Conservation (phyloP, 2,329 filamentous ascomycete species). For the Penicillium sp. region DNA sequence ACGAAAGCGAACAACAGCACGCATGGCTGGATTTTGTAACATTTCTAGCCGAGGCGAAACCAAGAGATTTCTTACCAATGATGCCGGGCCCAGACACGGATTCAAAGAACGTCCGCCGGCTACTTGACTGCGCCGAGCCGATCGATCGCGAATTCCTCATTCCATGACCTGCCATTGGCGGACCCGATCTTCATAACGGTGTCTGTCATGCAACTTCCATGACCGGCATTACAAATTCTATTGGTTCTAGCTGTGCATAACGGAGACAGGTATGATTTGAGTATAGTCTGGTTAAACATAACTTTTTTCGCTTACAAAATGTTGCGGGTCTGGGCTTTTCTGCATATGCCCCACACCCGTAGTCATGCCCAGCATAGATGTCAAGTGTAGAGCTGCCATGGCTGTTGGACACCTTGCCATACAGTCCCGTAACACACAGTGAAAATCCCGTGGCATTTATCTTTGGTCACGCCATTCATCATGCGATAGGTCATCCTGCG, state of each 20-base stretch:
- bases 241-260: neutral
- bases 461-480: neutral
- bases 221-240: slow-evolving; percentile 6
- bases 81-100: slow-evolving; percentile 16
- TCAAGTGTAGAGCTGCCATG: neutral
- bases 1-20: slow-evolving; percentile 1
- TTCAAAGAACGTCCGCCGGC: slow-evolving; percentile 8
- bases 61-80: slow-evolving; percentile 17
- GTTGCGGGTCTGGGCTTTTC: slow-evolving; percentile 5
- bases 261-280: neutral
- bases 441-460: neutral
- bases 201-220: neutral
- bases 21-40: slow-evolving; percentile 11
- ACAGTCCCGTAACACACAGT: neutral
- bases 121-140: slow-evolving; percentile 8
- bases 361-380: neutral
- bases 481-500: neutral
- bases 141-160: slow-evolving; percentile 1
- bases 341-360: neutral
- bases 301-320: slow-evolving; percentile 4
- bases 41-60: slow-evolving; percentile 8
- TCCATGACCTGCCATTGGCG: neutral
- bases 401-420: neutral
- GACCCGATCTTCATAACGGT: neutral
- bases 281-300: neutral